phyloP scores from a whole-genome alignment of 257 asterid genomes.

The Linaria vulgaris region DNA sequence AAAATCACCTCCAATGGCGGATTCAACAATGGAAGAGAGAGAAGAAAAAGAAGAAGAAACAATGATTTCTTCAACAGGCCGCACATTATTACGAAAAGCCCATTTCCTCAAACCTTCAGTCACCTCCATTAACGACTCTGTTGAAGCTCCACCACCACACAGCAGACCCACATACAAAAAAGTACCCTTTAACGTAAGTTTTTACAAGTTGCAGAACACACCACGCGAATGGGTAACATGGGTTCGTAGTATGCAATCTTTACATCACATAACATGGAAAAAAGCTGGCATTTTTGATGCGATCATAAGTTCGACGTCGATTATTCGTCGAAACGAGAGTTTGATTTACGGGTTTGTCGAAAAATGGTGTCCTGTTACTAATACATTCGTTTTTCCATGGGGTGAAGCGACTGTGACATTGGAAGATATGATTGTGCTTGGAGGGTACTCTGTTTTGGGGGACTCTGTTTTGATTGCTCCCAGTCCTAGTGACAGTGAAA shows the following conservation, averaged over 20 bases:
- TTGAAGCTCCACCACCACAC: background rate
- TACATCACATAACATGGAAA: too few species aligned
- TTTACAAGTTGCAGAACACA: conserved; percentile 18
- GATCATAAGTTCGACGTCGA: conserved; percentile 18
- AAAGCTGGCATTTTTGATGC: conserved; percentile 17
- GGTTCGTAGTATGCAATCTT: conserved; percentile 15
- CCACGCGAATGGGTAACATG: conserved; percentile 21
- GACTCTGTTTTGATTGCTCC: conserved; percentile 17
- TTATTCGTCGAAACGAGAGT: conserved; percentile 1
- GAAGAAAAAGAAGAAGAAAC: conserved; percentile 22
- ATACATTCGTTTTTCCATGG: conserved; percentile 40
- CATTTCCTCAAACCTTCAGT: conserved; percentile 31
- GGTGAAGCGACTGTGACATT: conserved; percentile 47
- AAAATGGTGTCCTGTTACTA: conserved; percentile 35
- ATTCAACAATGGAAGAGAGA: conserved; percentile 23
- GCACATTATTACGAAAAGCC: conserved; percentile 13
- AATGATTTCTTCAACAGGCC: conserved; percentile 19
- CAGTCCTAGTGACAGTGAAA: conserved; percentile 6
- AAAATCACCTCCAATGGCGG: background rate
- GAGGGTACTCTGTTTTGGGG: conserved; percentile 44
- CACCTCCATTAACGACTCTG: conserved; percentile 10
- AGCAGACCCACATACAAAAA: too few species aligned
- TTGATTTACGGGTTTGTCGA: conserved; percentile 29
- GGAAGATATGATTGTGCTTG: conserved; percentile 40
- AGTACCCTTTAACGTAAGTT: too few species aligned